A percentile compares a stretch with the other conserved stretches of the same genome.
These are phyloP conservation scores for Cercospora berteroae DNA, from an alignment of 2,329 filamentous ascomycete species.

Conservation along the genomic window DNA sequence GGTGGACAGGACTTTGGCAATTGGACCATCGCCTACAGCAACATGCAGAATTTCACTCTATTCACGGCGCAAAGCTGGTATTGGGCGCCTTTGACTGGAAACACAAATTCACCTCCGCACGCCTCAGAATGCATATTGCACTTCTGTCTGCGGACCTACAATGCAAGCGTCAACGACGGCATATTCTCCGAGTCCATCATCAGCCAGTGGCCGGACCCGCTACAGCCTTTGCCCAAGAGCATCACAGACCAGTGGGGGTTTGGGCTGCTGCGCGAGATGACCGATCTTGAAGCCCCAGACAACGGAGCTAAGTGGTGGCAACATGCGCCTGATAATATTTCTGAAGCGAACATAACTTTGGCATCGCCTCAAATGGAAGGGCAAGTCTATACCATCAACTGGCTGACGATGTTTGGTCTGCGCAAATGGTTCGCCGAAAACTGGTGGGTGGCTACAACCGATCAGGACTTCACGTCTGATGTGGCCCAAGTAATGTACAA, in stretches of 20 bases:
- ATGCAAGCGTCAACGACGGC: constrained; percentile 4
- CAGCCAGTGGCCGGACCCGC: constrained; percentile 12
- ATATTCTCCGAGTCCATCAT: constrained; percentile 8
- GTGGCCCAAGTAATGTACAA: background rate
- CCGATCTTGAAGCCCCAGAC: background rate
- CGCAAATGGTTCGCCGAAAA: background rate
- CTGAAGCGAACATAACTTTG: background rate
- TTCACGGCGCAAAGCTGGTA: background rate
- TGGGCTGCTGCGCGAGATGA: background rate
- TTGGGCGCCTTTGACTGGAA: background rate
- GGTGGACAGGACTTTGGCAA: background rate
- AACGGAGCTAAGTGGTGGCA: background rate
- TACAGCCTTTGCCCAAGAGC: background rate
- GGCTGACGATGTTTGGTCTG: background rate
- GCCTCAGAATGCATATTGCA: constrained; percentile 13
- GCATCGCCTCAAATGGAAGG: background rate
- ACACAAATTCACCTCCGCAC: too few relatives aligned
- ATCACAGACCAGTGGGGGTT: background rate
- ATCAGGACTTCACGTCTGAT: background rate
- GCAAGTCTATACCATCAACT: background rate
- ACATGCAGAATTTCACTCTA: background rate
- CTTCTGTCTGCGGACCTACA: constrained; percentile 17
- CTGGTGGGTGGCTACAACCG: background rate
- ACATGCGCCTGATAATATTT: background rate
- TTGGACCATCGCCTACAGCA: background rate